These are phyloP conservation scores for Kazachstania martiniae DNA, from an alignment of 805 yeast species.

Conservation along the genomic window DNA sequence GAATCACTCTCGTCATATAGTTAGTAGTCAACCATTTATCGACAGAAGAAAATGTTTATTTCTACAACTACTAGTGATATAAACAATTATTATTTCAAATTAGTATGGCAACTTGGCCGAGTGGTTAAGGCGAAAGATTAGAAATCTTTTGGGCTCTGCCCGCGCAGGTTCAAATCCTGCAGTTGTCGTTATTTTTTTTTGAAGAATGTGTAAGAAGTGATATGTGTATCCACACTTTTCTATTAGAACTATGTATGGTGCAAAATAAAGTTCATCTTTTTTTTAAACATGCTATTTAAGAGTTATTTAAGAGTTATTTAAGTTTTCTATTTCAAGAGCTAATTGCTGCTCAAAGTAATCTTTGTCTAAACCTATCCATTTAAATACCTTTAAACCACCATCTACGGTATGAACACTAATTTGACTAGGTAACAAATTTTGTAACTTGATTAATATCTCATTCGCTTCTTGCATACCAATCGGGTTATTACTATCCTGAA, in stretches of 20 bases:
- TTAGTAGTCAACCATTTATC: too few relatives aligned
- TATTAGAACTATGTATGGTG: too few relatives aligned
- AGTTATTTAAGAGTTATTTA: too few relatives aligned
- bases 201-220: too few relatives aligned
- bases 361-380: conserved; percentile 18
- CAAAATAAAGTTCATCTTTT: too few relatives aligned
- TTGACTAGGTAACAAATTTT: conserved; percentile 8
- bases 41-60: too few relatives aligned
- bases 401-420: conserved; percentile 14
- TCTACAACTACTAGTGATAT: too few relatives aligned
- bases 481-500: conserved; percentile 26
- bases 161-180: conserved; percentile 67
- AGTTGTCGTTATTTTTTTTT: conserved; percentile 30
- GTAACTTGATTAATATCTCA: conserved; percentile 16
- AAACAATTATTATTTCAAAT: too few relatives aligned
- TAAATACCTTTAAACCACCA: conserved; percentile 22
- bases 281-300: too few relatives aligned
- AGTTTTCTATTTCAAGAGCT: too few relatives aligned
- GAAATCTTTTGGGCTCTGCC: conserved; percentile 50
- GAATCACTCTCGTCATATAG: too few relatives aligned
- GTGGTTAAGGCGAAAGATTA: conserved; percentile 59
- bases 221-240: too few relatives aligned
- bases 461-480: conserved; percentile 21
- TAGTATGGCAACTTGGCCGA: conserved; percentile 40
- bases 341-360: conserved; percentile 3